Evolutionary conservation across 805 yeast genomes (phyloP), one percentile per base, ranked within the genome.

Genomic region (Starmerella geochares): DNA sequence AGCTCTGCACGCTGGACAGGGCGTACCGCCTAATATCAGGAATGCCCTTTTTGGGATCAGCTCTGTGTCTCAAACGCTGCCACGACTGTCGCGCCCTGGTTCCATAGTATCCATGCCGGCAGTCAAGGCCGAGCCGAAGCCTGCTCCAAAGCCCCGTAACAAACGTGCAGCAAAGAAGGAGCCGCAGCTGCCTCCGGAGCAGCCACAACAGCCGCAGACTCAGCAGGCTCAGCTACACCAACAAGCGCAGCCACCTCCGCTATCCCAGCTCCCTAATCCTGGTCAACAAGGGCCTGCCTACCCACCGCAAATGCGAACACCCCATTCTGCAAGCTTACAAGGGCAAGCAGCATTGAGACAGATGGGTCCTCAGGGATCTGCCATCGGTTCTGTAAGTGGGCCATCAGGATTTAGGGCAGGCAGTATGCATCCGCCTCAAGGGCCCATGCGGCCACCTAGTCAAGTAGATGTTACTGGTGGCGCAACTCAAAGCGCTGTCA

Each of bases 1-100:
- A 17, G 37, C 51, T 3, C 48, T 57, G 28, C 48, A 47, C 32
- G 9, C 14, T 6, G 55, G 53, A 31, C 52, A 46, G 32, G 43
- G 51, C 13, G 13, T 55, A 16, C 48, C 55, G 13, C 51, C 50
- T n/a, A 19, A 28, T 5, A 25, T 54, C 10, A 46, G 46, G 20
- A 37, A 49, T n/a, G 45, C 40, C n/a, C 43, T 55, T 8, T 47
- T 55, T 31, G 38, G 35, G 4, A 46, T 43, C 13, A 45, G 31
- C 16, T 51, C 54, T 14, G 48, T 47, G 8, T 36, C 54, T 1
- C 37, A 46, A 38, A 16, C 36, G 4, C 38, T 54, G 27, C 56
- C 58, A 6, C 19, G 39, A 24, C 33, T 53, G 16, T 23, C 53
- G 8, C 50, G 44, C 27, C 31, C 29, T 9, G 44, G 44, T 9